phyloP scores from a whole-genome alignment of 192 early-diverging fungal genomes.

The Coemansia sp. region DNA sequence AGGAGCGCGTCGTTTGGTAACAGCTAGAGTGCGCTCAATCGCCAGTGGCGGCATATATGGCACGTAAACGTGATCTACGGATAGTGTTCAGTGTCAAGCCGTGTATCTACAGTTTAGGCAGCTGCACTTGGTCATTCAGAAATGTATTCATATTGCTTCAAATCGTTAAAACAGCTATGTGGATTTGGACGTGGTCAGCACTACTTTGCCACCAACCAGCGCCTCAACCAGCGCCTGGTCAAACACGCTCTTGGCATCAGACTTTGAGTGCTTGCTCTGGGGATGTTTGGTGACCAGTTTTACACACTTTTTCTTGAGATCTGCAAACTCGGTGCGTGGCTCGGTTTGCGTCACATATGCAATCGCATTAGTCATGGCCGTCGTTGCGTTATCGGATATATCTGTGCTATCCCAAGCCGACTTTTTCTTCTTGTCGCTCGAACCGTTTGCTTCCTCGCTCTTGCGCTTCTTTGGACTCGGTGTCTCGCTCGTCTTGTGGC shows the following conservation, averaged over 20 bases:
- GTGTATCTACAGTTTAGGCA: no score
- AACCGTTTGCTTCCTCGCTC: conserved; percentile 6
- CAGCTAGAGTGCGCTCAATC: not conserved
- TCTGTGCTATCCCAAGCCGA: conserved; percentile 26
- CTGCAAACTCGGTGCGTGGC: conserved; percentile 13
- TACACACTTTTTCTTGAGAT: conserved; percentile 35
- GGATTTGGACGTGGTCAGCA: conserved; percentile 4
- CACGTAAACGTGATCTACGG: no score
- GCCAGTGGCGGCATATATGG: not conserved
- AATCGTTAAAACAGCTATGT: not conserved
- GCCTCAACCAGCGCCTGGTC: conserved; percentile 32
- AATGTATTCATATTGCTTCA: not conserved
- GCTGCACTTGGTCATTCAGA: not conserved
- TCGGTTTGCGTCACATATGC: conserved; percentile 6
- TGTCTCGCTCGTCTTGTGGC: not conserved
- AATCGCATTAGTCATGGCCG: conserved; percentile 33
- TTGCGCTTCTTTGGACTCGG: conserved; percentile 20
- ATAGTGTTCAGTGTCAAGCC: no score
- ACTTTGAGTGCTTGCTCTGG: conserved; percentile 20
- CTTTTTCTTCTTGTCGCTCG: conserved; percentile 18
- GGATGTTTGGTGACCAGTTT: conserved; percentile 33
- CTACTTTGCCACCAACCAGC: conserved; percentile 19
- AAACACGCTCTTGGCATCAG: conserved; percentile 32
- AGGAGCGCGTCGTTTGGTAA: not conserved
- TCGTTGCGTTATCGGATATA: conserved; percentile 14